Percentiles rank a stretch among this genome's conserved stretches.
Evolutionary conservation across 495 filamentous ascomycete genomes (phyloP).

Genomic region (Xylaria scruposa): DNA sequence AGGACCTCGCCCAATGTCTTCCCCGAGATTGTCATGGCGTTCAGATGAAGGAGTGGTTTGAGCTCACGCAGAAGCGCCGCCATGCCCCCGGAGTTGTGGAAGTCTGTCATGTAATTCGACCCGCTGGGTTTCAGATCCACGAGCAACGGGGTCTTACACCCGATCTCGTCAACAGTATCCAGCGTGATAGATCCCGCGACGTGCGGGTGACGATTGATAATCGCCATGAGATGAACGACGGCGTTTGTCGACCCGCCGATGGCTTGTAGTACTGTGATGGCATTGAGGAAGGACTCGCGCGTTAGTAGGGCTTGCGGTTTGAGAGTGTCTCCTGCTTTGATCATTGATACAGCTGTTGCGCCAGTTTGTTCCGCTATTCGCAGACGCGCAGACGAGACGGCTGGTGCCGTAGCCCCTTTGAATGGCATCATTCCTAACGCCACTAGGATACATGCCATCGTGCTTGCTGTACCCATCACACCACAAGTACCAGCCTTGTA

Average conservation of each 20-base stretch:
- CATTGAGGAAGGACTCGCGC: constrained; percentile 68
- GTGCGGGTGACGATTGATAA: constrained; percentile 63
- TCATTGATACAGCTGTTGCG: constrained; percentile 58
- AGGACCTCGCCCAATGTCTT: constrained; percentile 64
- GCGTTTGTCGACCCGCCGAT: constrained; percentile 75
- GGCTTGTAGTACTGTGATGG: constrained; percentile 71
- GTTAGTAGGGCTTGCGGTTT: constrained; percentile 65
- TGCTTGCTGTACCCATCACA: constrained; percentile 74
- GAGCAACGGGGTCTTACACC: constrained; percentile 63
- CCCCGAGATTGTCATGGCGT: constrained; percentile 64
- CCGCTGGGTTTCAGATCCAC: constrained; percentile 73
- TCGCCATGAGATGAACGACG: constrained; percentile 70
- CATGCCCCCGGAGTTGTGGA: constrained; percentile 74
- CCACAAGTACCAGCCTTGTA: constrained; percentile 69
- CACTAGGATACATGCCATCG: constrained; percentile 71
- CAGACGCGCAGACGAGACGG: constrained; percentile 68
- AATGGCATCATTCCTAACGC: constrained; percentile 71
- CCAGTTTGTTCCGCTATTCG: constrained; percentile 71
- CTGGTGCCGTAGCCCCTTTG: constrained; percentile 65
- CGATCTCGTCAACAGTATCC: constrained; percentile 65
- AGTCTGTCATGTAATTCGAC: constrained; percentile 74
- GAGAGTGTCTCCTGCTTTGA: constrained; percentile 40
- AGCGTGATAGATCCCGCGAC: constrained; percentile 63
- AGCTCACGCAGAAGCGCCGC: constrained; percentile 61
- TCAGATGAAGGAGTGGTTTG: constrained; percentile 62